Evolutionary conservation across 225 moss, liverwort and hornwort species (phyloP), one percentile per base, ranked within the genome.

Genomic region (Asterella californica): DNA sequence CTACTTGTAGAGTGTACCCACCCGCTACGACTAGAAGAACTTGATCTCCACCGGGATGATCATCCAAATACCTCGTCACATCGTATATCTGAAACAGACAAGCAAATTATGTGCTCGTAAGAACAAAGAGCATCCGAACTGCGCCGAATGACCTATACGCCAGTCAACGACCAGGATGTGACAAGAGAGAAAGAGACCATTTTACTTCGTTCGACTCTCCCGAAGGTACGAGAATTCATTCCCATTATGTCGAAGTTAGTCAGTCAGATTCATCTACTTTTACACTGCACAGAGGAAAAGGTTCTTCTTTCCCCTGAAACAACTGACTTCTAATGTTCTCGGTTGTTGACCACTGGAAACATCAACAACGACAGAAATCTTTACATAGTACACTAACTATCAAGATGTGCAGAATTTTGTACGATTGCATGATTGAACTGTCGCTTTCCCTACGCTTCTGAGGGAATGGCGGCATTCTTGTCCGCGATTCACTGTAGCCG

Each of bases 1-100:
- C 57, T 4, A 19, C 57, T 5, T 19, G 24, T 57, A 37, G 30
- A 69, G 21, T 29, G 47, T 17, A 50, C 76, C 9, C 63, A 77
- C 77, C 63, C 49, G 75, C 81, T 47, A 65, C 49, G n/a, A 42
- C 12, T 29, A 93, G 45, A 74, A 93, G 90, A 79, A 90, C 90
- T 73, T 91, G 90, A 74, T 91, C 90, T 57, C 93, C 93, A 57
- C 93, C 93, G 0, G 93, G 93, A 75, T 93, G 93, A 9, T 93
- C 93, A n/a, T 83, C 84, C 86, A 93, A 54, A 70, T 90, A 93
- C 74, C 74, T 76, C 30, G 91, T 91, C 83, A 93, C 32, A 83
- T 93, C 85, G 75, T 93, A 93, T 37, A 93, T 86, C 93, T 93
- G 87, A 21, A 68, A 63, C 37, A 69, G 24, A 53, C 25, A 21